Base-by-base conservation (phyloP, 441 rosid genomes). In the Codiaeum variegatum region DNA sequence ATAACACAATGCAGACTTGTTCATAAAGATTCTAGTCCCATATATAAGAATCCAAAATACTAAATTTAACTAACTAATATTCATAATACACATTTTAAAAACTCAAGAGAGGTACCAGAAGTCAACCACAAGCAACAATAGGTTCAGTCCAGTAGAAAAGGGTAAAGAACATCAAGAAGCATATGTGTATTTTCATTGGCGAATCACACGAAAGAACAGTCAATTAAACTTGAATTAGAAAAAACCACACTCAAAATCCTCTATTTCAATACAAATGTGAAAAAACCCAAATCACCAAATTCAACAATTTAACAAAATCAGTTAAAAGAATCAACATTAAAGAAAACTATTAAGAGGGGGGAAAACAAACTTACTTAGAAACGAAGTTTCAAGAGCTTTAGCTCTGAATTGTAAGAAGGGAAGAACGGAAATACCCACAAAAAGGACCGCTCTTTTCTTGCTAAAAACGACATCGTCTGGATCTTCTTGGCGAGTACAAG, bases 401-500 rank as follows among this genome's bases (percentile, higher is more conserved):
- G 96, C 91, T 64, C 80, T 83, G 76, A 82, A 79, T 67, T 82
- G 88, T 66, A 91, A 74, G 44, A 92, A 85, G 7, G 97, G 97
- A 80, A 94, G 90, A 77, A 86, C 84, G 1, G 97, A 88, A 78
- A 89, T 71, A 75, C 97, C 97, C 75, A 91, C 83, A 24, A 92
- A 81, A 34, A 92, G 81, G 83, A 88, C 77, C 40, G 86, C 82
- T 67, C 97, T 85, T 77, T 91, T 86, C 62, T 77, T 82, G 55
- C 56, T 70, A 66, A 78, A 83, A 75, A 79, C 72, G 71, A 49
- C 34, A 47, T 75, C 88, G 49, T 47, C 77, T 15, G 71, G 58
- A 51, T 82, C 86, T 62, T 71, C 86, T 18, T 66, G 86, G 75
- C 80, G 81, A 36, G 77, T 69, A 67, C 83, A 84, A 83, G 92